phyloP scores from a whole-genome alignment of 805 yeast species.

The Hanseniaspora singularis region DNA sequence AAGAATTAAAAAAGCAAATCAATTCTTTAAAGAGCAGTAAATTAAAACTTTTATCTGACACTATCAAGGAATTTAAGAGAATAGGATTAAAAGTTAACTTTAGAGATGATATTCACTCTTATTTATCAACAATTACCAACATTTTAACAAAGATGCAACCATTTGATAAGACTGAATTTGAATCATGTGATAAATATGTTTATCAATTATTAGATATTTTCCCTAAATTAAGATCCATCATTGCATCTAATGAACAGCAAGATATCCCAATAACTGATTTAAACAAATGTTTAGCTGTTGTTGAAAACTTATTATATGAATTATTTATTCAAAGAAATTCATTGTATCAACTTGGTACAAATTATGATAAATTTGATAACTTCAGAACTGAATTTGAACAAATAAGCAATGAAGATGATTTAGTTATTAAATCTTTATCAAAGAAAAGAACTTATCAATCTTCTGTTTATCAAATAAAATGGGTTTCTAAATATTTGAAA shows the following conservation, averaged over 20 bases:
- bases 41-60: slow-evolving; percentile 60
- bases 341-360: slow-evolving; percentile 26
- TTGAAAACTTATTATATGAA: slow-evolving; percentile 56
- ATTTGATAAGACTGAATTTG: slow-evolving; percentile 32
- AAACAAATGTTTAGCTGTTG: slow-evolving; percentile 61
- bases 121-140: slow-evolving; percentile 50
- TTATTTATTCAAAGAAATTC: slow-evolving; percentile 45
- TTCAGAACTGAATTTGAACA: slow-evolving; percentile 22
- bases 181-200: slow-evolving; percentile 43
- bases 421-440: slow-evolving; percentile 6
- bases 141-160: slow-evolving; percentile 46
- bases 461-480: slow-evolving; percentile 20
- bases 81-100: slow-evolving; percentile 64
- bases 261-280: slow-evolving; percentile 50
- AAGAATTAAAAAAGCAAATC: slow-evolving; percentile 60
- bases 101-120: slow-evolving; percentile 51
- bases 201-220: slow-evolving; percentile 64
- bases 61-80: slow-evolving; percentile 58
- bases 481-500: slow-evolving; percentile 30
- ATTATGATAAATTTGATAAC: slow-evolving; percentile 19
- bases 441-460: slow-evolving; percentile 16
- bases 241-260: slow-evolving; percentile 55
- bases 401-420: slow-evolving; percentile 19
- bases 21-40: slow-evolving; percentile 74
- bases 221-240: slow-evolving; percentile 62